These are phyloP conservation scores for Porphyridium purpureum DNA, from an alignment of 23 red algal genomes.

Conservation along the genomic window DNA sequence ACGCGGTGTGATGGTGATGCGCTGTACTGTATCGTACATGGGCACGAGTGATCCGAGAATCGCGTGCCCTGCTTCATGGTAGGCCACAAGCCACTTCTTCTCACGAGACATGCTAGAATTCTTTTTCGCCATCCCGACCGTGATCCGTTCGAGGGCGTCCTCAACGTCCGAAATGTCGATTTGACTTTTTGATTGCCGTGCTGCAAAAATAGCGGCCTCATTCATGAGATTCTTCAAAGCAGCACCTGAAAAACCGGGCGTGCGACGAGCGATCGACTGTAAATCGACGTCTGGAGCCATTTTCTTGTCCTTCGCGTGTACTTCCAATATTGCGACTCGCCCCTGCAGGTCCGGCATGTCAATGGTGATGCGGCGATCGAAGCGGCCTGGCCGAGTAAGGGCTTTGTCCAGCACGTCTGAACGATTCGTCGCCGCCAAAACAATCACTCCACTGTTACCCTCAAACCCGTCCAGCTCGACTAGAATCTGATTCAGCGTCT, in stretches of 20 bases:
- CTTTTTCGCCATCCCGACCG: not conserved
- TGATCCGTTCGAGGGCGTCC: conserved; percentile 7
- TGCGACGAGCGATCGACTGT: conserved; percentile 7
- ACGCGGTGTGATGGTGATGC: conserved; percentile 4
- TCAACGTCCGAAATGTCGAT: conserved; percentile 6
- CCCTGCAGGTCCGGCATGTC: conserved; percentile 5
- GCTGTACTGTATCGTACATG: conserved; percentile 6
- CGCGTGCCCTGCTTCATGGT: conserved; percentile 15
- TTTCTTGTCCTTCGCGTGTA: conserved; percentile 3
- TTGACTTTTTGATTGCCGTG: conserved; percentile 1
- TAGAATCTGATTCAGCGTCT: conserved; percentile 7
- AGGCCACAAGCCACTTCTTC: conserved; percentile 6
- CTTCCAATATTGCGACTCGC: conserved; percentile 5
- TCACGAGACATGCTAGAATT: not conserved
- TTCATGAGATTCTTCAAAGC: conserved; percentile 10
- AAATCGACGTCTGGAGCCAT: not conserved
- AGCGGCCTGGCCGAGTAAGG: not conserved
- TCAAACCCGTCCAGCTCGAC: conserved; percentile 11
- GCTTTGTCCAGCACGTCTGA: conserved; percentile 10
- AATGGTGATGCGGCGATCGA: conserved; percentile 4
- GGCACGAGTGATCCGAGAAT: conserved; percentile 3
- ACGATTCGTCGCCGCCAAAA: conserved; percentile 13
- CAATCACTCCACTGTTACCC: conserved; percentile 14
- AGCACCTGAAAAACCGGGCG: conserved; percentile 16
- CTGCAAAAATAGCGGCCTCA: conserved; percentile 15